Evolutionary conservation across 345 rosid genomes (phyloP).

Genomic region (Gossypium mustelinum): DNA sequence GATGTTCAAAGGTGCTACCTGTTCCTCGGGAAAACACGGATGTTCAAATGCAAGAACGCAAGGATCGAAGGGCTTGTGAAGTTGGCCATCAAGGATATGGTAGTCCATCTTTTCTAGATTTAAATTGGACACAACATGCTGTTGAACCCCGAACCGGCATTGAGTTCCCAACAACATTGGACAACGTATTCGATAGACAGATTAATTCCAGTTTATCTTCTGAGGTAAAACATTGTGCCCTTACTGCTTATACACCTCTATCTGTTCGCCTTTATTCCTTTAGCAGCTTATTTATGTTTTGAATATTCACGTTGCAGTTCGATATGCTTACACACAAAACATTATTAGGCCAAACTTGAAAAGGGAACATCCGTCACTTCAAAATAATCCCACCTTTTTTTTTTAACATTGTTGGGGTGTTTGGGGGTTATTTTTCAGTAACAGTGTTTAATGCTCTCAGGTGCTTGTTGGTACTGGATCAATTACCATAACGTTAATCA

Average conservation of each 20-base stretch:
- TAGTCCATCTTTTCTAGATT: slow-evolving; percentile 45
- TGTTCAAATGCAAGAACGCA: slow-evolving; percentile 27
- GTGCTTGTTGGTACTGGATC: slow-evolving; percentile 97
- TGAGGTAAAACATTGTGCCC: slow-evolving; percentile 47
- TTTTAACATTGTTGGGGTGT: neutral
- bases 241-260: neutral
- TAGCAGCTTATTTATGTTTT: neutral
- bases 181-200: slow-evolving; percentile 29
- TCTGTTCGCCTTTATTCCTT: neutral
- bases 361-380: slow-evolving; percentile 34
- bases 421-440: neutral
- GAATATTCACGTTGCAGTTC: neutral
- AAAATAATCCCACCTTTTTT: neutral
- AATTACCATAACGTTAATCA: slow-evolving; percentile 72
- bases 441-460: slow-evolving; percentile 34
- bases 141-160: slow-evolving; percentile 80
- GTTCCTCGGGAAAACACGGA: slow-evolving; percentile 38
- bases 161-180: slow-evolving; percentile 65
- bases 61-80: slow-evolving; percentile 55
- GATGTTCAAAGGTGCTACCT: slow-evolving; percentile 48
- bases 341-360: neutral
- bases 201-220: slow-evolving; percentile 40
- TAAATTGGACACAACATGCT: slow-evolving; percentile 43
- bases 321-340: slow-evolving; percentile 4
- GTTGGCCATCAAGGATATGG: slow-evolving; percentile 38